Evolutionary conservation across 139 green algal genomes (phyloP), one percentile per base, ranked within the genome.

Genomic region (Ettlia oleoabundans): DNA sequence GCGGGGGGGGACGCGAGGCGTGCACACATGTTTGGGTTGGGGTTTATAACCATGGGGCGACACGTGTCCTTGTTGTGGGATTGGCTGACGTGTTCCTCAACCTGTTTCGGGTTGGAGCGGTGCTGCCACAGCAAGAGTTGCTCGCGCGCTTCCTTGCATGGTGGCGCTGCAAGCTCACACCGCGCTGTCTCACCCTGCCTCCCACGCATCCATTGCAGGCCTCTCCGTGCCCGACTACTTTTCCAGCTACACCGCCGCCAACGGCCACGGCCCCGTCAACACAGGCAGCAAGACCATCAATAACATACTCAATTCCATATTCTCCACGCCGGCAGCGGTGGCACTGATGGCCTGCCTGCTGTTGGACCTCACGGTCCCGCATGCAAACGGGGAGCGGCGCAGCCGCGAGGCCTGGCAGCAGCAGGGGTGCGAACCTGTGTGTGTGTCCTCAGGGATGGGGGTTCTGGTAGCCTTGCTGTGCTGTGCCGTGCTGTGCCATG

Each of bases 161-260:
- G n/a, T n/a, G n/a, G n/a, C n/a, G n/a, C n/a, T n/a, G n/a, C n/a
- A n/a, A n/a, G n/a, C n/a, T n/a, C n/a, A n/a, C n/a, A n/a, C n/a
- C n/a, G n/a, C n/a, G n/a, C n/a, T n/a, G n/a, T n/a, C n/a, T n/a
- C n/a, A n/a, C n/a, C n/a, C n/a, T n/a, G n/a, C n/a, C 47, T 24
- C 47, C 47, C 10, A 58, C 15, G 47, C 47, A 58, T 15, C 47
- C 55, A n/a, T n/a, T 65, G 13, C 37, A 33, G 37, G 68, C 28
- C 86, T 94, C 1, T 87, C 81, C 24, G 81, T 95, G 4, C 82
- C 89, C 10, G 70, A 85, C 38, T 95, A 90, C 82, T 94, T 95
- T 53, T 62, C 75, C 0, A 30, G 65, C 21, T 93, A 92, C 81
- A 84, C 82, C 0, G 28, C 63, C 0, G 64, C 64, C 1, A 84